Conservation (phyloP, 352 stramenopile species). For the Phytophthora agathidicida region DNA sequence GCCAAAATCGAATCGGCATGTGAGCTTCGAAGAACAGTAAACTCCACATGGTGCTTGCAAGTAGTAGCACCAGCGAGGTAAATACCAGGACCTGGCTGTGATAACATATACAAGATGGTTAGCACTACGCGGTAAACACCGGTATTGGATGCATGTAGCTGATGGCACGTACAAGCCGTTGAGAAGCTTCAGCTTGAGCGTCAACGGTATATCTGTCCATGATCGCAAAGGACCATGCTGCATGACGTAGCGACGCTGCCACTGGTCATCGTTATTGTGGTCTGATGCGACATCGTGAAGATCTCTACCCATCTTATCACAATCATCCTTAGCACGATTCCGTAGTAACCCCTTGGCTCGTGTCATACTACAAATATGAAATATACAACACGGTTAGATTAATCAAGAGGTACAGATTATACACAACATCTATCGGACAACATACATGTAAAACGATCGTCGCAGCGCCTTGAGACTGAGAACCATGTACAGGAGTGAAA, state of each 20-base stretch:
- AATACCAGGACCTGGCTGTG: slow-evolving; percentile 68
- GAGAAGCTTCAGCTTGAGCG: slow-evolving; percentile 67
- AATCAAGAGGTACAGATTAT: background rate
- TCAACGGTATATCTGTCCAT: slow-evolving; percentile 48
- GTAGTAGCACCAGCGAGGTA: slow-evolving; percentile 52
- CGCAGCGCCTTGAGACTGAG: slow-evolving; percentile 64
- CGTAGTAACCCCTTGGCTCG: slow-evolving; percentile 19
- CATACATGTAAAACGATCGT: slow-evolving; percentile 61
- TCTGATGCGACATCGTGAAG: slow-evolving; percentile 14
- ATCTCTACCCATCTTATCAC: background rate
- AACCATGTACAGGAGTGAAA: slow-evolving; percentile 63
- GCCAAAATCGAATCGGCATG: slow-evolving; percentile 74
- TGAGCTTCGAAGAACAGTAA: slow-evolving; percentile 74
- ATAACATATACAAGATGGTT: background rate
- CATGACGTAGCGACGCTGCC: background rate
- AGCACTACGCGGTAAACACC: too few species aligned
- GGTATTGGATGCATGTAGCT: too few species aligned
- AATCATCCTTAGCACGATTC: background rate
- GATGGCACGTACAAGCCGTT: slow-evolving; percentile 78
- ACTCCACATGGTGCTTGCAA: slow-evolving; percentile 74
- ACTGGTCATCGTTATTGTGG: slow-evolving; percentile 14
- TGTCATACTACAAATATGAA: slow-evolving; percentile 18
- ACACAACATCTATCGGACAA: background rate
- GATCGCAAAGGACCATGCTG: slow-evolving; percentile 5
- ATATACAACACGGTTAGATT: slow-evolving; percentile 7